These are phyloP conservation scores for Sphaerulina vaccinii DNA, from an alignment of 2,329 filamentous ascomycete genomes.

Conservation along the genomic window DNA sequence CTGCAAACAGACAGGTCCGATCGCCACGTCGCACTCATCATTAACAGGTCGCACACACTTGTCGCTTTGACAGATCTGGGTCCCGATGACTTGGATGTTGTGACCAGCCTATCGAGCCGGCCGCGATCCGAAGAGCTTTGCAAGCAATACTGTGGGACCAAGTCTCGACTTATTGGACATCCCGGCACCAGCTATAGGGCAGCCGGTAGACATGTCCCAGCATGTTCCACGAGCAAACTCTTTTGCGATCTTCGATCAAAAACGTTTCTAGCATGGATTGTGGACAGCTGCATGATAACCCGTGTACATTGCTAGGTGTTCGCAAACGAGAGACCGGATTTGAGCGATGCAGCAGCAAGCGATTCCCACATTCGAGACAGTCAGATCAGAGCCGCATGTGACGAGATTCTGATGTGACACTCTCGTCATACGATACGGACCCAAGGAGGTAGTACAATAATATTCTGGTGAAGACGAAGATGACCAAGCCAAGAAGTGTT, in stretches of 20 bases:
- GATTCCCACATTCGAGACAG: too few relatives aligned
- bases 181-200: slow-evolving; percentile 3
- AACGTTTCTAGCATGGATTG: slow-evolving; percentile 12
- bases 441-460: background rate
- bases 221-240: slow-evolving; percentile 12
- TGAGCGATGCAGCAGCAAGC: too few relatives aligned
- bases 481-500: background rate
- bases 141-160: background rate
- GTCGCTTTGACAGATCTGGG: slow-evolving; percentile 7
- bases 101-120: background rate
- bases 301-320: background rate
- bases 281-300: slow-evolving; percentile 4
- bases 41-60: slow-evolving; percentile 4
- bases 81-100: slow-evolving; percentile 1
- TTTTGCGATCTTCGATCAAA: slow-evolving; percentile 17
- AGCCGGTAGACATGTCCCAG: background rate
- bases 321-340: too few relatives aligned
- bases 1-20: slow-evolving; percentile 7
- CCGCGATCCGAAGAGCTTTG: background rate
- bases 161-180: background rate
- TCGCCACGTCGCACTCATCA: slow-evolving; percentile 1
- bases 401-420: background rate
- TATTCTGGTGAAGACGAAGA: background rate
- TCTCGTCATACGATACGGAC: background rate
- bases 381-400: too few relatives aligned